Percentiles rank a stretch among this genome's conserved stretches.
These are phyloP conservation scores for Berkeleyomyces basicola DNA, from an alignment of 2,329 filamentous ascomycete genomes.

Conservation along the genomic window DNA sequence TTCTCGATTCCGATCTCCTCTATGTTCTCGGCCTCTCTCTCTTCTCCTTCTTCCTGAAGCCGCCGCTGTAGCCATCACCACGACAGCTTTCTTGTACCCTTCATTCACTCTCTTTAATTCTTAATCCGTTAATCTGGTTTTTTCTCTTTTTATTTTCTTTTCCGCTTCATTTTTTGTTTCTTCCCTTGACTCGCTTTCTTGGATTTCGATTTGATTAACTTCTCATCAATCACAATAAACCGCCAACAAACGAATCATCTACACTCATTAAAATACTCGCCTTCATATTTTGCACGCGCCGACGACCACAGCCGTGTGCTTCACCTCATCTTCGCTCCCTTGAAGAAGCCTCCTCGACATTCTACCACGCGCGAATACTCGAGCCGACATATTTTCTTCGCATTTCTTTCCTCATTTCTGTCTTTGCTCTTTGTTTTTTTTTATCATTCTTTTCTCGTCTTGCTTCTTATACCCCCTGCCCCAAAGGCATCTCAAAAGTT, in stretches of 20 bases:
- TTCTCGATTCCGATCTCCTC: neutral
- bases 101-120: conserved; percentile 14
- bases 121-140: conserved; percentile 11
- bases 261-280: conserved; percentile 6
- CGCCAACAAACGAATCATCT: conserved; percentile 27
- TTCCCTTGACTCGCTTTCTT: neutral
- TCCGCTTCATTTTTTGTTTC: conserved; percentile 3
- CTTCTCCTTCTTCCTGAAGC: neutral
- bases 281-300: conserved; percentile 12
- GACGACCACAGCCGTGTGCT: conserved; percentile 12
- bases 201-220: conserved; percentile 9
- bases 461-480: conserved; percentile 11
- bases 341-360: neutral
- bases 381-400: neutral
- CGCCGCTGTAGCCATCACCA: neutral
- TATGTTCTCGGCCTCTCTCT: conserved; percentile 2
- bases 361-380: neutral
- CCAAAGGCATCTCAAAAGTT: conserved; percentile 7
- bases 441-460: neutral
- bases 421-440: neutral
- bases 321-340: conserved; percentile 12
- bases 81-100: neutral
- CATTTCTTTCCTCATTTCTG: neutral
- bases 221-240: conserved; percentile 7
- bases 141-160: neutral